Evolutionary conservation across 2,329 filamentous ascomycete species (phyloP).

Genomic region (Aureobasidium sp.): DNA sequence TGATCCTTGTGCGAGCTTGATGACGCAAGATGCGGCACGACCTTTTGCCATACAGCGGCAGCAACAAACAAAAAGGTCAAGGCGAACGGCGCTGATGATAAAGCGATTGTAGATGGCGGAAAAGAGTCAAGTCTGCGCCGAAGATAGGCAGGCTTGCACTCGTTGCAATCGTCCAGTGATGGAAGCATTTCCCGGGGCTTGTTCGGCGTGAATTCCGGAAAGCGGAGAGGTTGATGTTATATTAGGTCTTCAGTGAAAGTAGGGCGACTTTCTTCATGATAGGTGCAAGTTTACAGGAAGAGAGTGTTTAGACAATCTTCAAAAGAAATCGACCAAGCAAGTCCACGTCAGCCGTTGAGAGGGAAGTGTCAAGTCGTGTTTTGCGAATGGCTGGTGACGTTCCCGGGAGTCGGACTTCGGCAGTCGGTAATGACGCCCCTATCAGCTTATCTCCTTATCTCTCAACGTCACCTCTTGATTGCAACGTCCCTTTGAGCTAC

Average conservation of each 20-base stretch:
- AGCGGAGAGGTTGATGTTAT: background rate
- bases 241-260: background rate
- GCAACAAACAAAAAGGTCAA: conserved; percentile 59
- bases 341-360: conserved; percentile 1
- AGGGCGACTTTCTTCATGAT: background rate
- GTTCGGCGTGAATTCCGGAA: background rate
- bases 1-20: conserved; percentile 44
- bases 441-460: background rate
- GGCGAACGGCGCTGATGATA: conserved; percentile 60
- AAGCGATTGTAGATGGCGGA: conserved; percentile 42
- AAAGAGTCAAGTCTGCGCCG: conserved; percentile 34
- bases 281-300: background rate
- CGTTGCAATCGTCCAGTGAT: conserved; percentile 42
- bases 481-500: too few species aligned
- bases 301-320: background rate
- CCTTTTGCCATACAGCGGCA: conserved; percentile 53
- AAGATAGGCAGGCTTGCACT: conserved; percentile 47
- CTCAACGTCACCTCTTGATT: background rate
- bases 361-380: background rate
- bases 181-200: conserved; percentile 1
- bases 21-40: conserved; percentile 65
- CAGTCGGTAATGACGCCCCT: background rate
- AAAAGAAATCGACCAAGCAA: background rate
- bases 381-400: conserved; percentile 8
- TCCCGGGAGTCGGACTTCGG: background rate